Conservation (phyloP, 2,329 filamentous ascomycete genomes). For the Arachnomyces sp. region DNA sequence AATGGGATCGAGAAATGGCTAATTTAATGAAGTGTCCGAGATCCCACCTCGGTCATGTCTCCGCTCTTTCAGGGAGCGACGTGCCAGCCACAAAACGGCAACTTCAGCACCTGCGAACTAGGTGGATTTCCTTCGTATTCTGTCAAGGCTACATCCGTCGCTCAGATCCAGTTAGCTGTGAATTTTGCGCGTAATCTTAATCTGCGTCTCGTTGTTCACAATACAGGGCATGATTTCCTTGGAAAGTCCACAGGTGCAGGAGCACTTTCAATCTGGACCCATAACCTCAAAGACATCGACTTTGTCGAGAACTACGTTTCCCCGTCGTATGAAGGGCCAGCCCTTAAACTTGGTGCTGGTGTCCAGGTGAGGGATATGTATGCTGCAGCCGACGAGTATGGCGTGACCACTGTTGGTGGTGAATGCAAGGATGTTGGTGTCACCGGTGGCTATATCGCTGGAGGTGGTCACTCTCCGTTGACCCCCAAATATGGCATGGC, state of each 20-base stretch:
- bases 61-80: conserved; percentile 21
- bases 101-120: conserved; percentile 2
- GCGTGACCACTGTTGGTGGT: conserved; percentile 45
- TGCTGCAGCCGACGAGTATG: conserved; percentile 39
- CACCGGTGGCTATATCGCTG: conserved; percentile 38
- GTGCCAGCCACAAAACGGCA: conserved; percentile 15
- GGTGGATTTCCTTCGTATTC: conserved; percentile 23
- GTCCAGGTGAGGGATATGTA: conserved; percentile 48
- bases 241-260: conserved; percentile 56
- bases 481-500: conserved; percentile 44
- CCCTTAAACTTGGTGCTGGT: conserved; percentile 49
- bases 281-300: conserved; percentile 23
- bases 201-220: conserved; percentile 42
- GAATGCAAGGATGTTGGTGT: conserved; percentile 46
- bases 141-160: conserved; percentile 24
- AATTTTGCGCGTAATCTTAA: conserved; percentile 41
- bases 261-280: conserved; percentile 26
- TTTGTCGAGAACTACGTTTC: conserved; percentile 30
- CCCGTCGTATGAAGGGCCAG: conserved; percentile 36
- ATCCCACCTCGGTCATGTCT: conserved; percentile 21
- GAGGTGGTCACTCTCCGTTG: conserved; percentile 49
- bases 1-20: background rate
- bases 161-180: conserved; percentile 21
- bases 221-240: conserved; percentile 32
- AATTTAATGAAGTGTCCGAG: conserved; percentile 13